Percentiles rank a stretch among this genome's conserved stretches.
These are phyloP conservation scores for Luzula sylvatica DNA, from an alignment of 176 grass and related monocot species.

Conservation along the genomic window DNA sequence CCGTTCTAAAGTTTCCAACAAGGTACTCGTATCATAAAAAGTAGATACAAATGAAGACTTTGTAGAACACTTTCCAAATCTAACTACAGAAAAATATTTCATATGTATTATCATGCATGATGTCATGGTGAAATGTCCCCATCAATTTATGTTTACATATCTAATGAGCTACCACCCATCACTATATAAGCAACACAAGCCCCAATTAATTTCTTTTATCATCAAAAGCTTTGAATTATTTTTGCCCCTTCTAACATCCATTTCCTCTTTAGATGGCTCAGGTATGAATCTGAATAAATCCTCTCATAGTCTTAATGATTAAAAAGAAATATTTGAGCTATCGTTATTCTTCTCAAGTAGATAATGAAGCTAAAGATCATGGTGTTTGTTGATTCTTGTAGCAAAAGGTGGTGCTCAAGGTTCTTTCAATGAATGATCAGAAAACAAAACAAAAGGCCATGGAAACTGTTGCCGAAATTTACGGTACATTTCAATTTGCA, in stretches of 20 bases:
- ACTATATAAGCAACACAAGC: background rate
- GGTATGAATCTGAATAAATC: conserved; percentile 40
- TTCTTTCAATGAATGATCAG: conserved; percentile 75
- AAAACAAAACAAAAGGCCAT: conserved; percentile 92
- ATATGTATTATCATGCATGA: too few relatives aligned
- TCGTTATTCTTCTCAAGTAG: background rate
- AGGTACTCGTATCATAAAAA: too few relatives aligned
- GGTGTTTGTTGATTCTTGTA: conserved; percentile 2
- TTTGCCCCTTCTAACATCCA: background rate
- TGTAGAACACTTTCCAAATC: too few relatives aligned
- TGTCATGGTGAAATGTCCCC: too few relatives aligned
- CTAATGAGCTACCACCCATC: too few relatives aligned
- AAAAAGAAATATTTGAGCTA: background rate
- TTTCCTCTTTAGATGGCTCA: conserved; percentile 41
- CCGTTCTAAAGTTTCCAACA: too few relatives aligned
- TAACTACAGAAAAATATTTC: too few relatives aligned
- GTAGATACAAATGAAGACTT: too few relatives aligned
- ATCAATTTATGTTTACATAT: too few relatives aligned
- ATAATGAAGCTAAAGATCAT: background rate
- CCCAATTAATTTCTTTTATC: background rate
- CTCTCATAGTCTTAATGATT: conserved; percentile 4
- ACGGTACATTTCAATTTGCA: conserved; percentile 31
- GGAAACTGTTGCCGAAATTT: conserved; percentile 68
- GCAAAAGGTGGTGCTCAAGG: conserved; percentile 71
- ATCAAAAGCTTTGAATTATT: background rate